Percentiles rank a stretch among this genome's conserved stretches.
These are phyloP conservation scores for Penstemon barbatus DNA, from an alignment of 257 asterid species.

Conservation along the genomic window DNA sequence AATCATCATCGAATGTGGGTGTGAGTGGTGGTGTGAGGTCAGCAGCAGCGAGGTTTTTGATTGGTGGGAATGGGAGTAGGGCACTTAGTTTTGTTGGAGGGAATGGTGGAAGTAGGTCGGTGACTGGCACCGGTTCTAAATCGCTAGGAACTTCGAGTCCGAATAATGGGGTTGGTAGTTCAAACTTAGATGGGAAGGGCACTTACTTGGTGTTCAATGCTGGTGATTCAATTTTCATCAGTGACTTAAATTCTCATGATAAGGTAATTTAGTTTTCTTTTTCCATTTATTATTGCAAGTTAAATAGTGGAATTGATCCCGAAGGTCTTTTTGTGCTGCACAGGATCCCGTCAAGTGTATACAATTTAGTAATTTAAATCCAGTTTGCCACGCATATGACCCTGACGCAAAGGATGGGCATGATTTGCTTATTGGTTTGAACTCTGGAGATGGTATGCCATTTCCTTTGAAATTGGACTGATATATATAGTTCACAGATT, in stretches of 20 bases:
- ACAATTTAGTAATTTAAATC: conserved; percentile 87
- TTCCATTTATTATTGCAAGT: conserved; percentile 11
- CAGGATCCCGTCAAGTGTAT: conserved; percentile 97
- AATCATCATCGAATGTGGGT: conserved; percentile 73
- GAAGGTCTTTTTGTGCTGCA: conserved; percentile 39
- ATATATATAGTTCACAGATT: not conserved
- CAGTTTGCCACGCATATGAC: conserved; percentile 95
- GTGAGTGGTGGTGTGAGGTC: conserved; percentile 92
- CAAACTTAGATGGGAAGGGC: conserved; percentile 92
- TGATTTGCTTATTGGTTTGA: conserved; percentile 91
- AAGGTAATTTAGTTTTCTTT: conserved; percentile 55
- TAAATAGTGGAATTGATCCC: conserved; percentile 31
- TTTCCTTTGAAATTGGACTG: conserved; percentile 5
- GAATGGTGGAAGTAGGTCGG: conserved; percentile 80
- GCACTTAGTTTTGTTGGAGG: conserved; percentile 97
- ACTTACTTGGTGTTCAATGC: conserved; percentile 89
- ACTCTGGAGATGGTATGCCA: conserved; percentile 87
- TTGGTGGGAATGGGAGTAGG: conserved; percentile 85
- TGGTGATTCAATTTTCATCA: conserved; percentile 87
- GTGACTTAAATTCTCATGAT: conserved; percentile 94
- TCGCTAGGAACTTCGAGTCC: conserved; percentile 84
- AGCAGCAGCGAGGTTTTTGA: conserved; percentile 92
- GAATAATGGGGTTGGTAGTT: conserved; percentile 57
- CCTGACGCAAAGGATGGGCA: conserved; percentile 97
- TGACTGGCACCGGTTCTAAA: conserved; percentile 58